phyloP scores from a whole-genome alignment of 2,329 filamentous ascomycete species.

The Leptosphaerulina australis region DNA sequence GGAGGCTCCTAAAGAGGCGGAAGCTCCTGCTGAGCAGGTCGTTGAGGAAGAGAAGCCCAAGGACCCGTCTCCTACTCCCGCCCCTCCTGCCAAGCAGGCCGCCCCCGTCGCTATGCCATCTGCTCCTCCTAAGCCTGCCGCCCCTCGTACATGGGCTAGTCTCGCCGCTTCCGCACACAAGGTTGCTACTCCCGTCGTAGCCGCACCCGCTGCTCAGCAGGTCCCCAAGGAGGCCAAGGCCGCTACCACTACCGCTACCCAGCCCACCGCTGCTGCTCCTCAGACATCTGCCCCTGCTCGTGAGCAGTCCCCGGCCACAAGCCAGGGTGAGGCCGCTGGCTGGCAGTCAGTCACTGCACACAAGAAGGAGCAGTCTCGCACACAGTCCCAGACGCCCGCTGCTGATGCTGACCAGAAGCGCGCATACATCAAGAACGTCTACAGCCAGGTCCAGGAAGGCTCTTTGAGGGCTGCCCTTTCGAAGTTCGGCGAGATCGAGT shows the following conservation, averaged over 20 bases:
- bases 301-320: conserved; percentile 45
- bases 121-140: conserved; percentile 61
- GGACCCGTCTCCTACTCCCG: conserved; percentile 64
- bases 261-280: conserved; percentile 29
- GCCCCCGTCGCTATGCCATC: conserved; percentile 63
- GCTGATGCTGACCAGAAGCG: conserved; percentile 76
- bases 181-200: conserved; percentile 51
- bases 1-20: conserved; percentile 45
- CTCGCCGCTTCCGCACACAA: conserved; percentile 62
- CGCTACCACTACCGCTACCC: conserved; percentile 45
- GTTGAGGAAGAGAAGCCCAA: conserved; percentile 65
- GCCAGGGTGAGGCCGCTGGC: conserved; percentile 66
- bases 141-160: conserved; percentile 74
- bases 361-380: conserved; percentile 81
- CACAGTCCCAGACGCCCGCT: conserved; percentile 66
- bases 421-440: conserved; percentile 96
- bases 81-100: conserved; percentile 57
- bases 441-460: conserved; percentile 79
- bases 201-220: conserved; percentile 43
- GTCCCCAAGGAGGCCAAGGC: conserved; percentile 44
- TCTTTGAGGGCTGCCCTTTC: conserved; percentile 73
- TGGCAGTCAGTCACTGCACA: conserved; percentile 88
- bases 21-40: conserved; percentile 41
- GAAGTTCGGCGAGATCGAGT: conserved; percentile 69
- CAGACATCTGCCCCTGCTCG: conserved; percentile 44